Evolutionary conservation across 1,139 yeast species (phyloP).

Genomic region (Geotrichum cucujoidarum): DNA sequence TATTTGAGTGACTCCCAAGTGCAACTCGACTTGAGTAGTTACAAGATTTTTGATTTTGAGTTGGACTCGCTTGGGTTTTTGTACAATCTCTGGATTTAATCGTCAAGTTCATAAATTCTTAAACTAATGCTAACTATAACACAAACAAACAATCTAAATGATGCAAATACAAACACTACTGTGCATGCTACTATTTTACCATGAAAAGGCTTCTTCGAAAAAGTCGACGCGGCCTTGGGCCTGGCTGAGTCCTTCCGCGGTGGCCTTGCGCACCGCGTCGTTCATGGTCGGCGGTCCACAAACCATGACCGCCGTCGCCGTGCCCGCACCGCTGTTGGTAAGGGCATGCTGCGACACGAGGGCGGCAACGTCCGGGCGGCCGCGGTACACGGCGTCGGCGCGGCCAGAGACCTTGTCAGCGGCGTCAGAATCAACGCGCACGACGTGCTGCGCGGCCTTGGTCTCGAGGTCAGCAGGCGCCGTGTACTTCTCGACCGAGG

Average conservation of each 20-base stretch:
- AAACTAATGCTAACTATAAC: too few relatives aligned
- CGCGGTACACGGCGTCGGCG: conserved; percentile 23
- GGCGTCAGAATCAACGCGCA: conserved; percentile 7
- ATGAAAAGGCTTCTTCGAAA: conserved; percentile 43
- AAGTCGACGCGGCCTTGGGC: conserved; percentile 38
- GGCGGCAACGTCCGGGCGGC: conserved; percentile 43
- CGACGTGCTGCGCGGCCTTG: neutral
- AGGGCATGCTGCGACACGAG: conserved; percentile 39
- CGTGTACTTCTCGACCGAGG: neutral
- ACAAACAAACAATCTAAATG: too few relatives aligned
- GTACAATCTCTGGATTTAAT: too few relatives aligned
- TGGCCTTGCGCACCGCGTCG: conserved; percentile 39
- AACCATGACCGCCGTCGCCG: conserved; percentile 36
- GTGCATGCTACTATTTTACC: conserved; percentile 35
- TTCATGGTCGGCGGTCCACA: conserved; percentile 45
- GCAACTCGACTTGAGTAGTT: too few relatives aligned
- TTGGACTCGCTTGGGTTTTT: too few relatives aligned
- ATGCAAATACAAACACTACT: too few relatives aligned
- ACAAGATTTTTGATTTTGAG: too few relatives aligned
- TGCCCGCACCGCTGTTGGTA: conserved; percentile 34
- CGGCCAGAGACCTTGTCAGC: conserved; percentile 20
- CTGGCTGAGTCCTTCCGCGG: conserved; percentile 28
- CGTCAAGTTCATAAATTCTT: too few relatives aligned
- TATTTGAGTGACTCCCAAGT: too few relatives aligned
- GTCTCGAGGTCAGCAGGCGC: neutral